Evolutionary conservation across 305 asterid genomes (phyloP).

Genomic region (Fraxinus velutina): DNA sequence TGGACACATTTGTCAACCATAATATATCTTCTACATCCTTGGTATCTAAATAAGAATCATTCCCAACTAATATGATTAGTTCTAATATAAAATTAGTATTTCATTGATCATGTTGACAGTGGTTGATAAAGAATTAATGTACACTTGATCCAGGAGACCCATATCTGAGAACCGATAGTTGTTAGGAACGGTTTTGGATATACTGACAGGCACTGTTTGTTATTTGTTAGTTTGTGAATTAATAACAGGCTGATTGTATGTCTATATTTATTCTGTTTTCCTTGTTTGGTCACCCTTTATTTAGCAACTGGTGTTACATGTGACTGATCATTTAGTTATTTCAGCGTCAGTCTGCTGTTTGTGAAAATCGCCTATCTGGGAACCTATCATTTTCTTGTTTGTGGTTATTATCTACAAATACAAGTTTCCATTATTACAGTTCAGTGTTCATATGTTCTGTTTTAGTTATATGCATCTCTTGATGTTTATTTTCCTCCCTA

Average conservation of each 20-base stretch:
- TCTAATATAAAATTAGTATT: not conserved
- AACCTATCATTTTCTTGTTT: not conserved
- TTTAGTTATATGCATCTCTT: not conserved
- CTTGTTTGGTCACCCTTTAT: not conserved
- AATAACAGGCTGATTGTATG: not conserved
- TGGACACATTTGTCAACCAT: not conserved
- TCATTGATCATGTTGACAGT: not conserved
- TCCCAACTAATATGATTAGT: not conserved
- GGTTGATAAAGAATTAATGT: not conserved
- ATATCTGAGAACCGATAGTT: not conserved
- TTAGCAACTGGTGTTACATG: not conserved
- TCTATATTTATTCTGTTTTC: not conserved
- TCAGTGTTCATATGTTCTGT: not conserved
- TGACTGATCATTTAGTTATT: not conserved
- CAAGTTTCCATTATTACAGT: not conserved
- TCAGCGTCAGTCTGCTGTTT: not conserved
- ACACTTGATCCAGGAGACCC: not conserved
- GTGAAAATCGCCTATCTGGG: not conserved
- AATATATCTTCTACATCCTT: not conserved
- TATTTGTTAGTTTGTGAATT: not conserved
- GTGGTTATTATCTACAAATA: not conserved
- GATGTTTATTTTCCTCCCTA: conserved; percentile 16
- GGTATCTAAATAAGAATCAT: not conserved
- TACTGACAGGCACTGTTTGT: not conserved
- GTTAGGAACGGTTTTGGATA: not conserved